Base-by-base conservation (phyloP, 768 basidiomycete genomes). In the Panaeolus papilionaceus region DNA sequence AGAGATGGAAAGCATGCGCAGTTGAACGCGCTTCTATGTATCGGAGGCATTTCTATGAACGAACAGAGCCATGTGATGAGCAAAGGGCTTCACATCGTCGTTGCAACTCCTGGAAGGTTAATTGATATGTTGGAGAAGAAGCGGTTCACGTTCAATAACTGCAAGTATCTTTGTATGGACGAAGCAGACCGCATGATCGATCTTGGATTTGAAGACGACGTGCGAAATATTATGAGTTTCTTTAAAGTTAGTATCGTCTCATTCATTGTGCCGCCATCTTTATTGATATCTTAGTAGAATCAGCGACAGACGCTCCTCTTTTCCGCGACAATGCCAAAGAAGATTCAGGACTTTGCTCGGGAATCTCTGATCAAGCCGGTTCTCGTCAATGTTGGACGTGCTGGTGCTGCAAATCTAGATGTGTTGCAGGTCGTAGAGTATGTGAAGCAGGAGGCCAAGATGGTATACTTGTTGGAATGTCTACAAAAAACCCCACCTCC, bases 171-270 rank as follows among this genome's bases (percentile, higher is more conserved):
- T 11, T 98, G 96, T 76, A 96, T 99, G 95, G 98, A 99, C 79
- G 98, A 99, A 80, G 98, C 98, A 0, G 98, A 99, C 80, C 84
- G 98, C 67, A 99, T 99, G 98, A 96, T 99, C 68, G 98, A 99
- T 75, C 84, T 98, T 76, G 98, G 98, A 0, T 99, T 99, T 74
- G 98, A 99, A 79, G 98, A 99, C 68, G 98, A 99, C 72, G 96
- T 99, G 38, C 86, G 98, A 66, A 98, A 96, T 74, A 98, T 99
- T 74, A 98, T 99, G 95, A 97, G 94, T 75, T 99, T 95, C 79
- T 99, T 99, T 86, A 96, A 93, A 83, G 96, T 94, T 68, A 42
- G 86, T 73, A 23, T 18, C 10, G 20, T 44, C 33, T 33, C 33
- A 33, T 33, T 33, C 45, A 58, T 23, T 20, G n/a, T 47, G 58